A percentile compares a stretch with the other conserved stretches of the same genome.
Conservation (phyloP, 805 yeast genomes). For the Yamadazyma laniorum region DNA sequence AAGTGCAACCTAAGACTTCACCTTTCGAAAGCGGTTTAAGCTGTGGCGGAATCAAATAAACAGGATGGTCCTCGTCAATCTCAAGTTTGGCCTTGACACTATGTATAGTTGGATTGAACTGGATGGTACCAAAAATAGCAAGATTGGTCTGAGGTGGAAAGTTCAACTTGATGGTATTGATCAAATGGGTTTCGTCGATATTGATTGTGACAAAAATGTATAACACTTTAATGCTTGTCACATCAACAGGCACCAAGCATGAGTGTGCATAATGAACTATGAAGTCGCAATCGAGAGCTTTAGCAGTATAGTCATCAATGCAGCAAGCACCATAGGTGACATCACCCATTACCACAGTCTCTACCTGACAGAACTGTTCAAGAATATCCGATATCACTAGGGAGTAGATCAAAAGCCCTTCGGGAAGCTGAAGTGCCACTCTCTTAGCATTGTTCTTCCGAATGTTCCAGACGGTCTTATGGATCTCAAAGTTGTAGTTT, state of each 20-base stretch:
- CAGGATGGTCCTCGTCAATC: slow-evolving; percentile 44
- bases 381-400: slow-evolving; percentile 87
- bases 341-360: slow-evolving; percentile 95
- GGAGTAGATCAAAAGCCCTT: slow-evolving; percentile 86
- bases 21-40: slow-evolving; percentile 91
- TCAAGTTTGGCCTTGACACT: slow-evolving; percentile 62
- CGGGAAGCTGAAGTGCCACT: slow-evolving; percentile 97
- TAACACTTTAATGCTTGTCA: slow-evolving; percentile 86
- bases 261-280: slow-evolving; percentile 97
- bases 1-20: slow-evolving; percentile 94
- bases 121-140: slow-evolving; percentile 93
- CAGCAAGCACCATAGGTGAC: slow-evolving; percentile 99
- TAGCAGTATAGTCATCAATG: slow-evolving; percentile 93
- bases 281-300: slow-evolving; percentile 89
- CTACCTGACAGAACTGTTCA: slow-evolving; percentile 85
- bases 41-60: slow-evolving; percentile 82
- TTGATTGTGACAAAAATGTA: slow-evolving; percentile 92
- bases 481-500: slow-evolving; percentile 93
- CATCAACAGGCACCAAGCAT: slow-evolving; percentile 91
- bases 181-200: slow-evolving; percentile 78
- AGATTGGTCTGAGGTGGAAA: slow-evolving; percentile 62
- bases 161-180: slow-evolving; percentile 72
- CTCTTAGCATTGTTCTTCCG: slow-evolving; percentile 69
- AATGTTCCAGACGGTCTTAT: slow-evolving; percentile 93
- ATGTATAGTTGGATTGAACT: slow-evolving; percentile 93